phyloP scores from a whole-genome alignment of 2,329 filamentous ascomycete species.

The Purpureocillium lavendulum region DNA sequence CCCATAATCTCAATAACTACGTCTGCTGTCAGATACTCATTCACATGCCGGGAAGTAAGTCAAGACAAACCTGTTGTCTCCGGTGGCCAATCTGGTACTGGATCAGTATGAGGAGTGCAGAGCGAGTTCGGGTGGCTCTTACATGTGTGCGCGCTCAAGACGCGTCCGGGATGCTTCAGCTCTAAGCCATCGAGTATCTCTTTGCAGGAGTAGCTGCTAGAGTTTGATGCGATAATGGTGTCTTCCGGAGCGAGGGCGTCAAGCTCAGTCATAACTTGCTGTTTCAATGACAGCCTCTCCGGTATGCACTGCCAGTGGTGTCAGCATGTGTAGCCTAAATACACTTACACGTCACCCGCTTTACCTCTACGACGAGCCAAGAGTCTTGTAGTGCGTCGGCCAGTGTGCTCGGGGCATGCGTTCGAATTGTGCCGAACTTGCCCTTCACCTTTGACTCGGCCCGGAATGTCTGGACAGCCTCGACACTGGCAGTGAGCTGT shows the following conservation, averaged over 20 bases:
- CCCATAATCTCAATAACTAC: slow-evolving; percentile 23
- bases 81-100: slow-evolving; percentile 22
- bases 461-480: slow-evolving; percentile 16
- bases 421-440: slow-evolving; percentile 13
- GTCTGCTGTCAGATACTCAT: too few relatives aligned
- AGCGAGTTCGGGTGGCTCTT: slow-evolving; percentile 8
- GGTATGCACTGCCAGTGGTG: slow-evolving; percentile 28
- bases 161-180: slow-evolving; percentile 21
- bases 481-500: slow-evolving; percentile 16
- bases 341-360: too few relatives aligned
- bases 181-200: slow-evolving; percentile 30
- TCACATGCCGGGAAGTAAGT: neutral
- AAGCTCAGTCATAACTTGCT: slow-evolving; percentile 26
- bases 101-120: too few relatives aligned
- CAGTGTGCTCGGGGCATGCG: slow-evolving; percentile 10
- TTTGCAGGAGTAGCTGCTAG: slow-evolving; percentile 34
- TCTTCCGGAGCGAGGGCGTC: slow-evolving; percentile 24
- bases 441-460: neutral
- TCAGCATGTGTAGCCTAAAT: too few relatives aligned
- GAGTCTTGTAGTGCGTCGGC: slow-evolving; percentile 10
- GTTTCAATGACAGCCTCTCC: slow-evolving; percentile 32
- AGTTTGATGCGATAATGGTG: slow-evolving; percentile 36
- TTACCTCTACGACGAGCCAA: slow-evolving; percentile 21
- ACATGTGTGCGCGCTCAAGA: slow-evolving; percentile 36
- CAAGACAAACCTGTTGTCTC: slow-evolving; percentile 16